Evolutionary conservation across 2,329 filamentous ascomycete species (phyloP).

Genomic region (Truncatella angustata): DNA sequence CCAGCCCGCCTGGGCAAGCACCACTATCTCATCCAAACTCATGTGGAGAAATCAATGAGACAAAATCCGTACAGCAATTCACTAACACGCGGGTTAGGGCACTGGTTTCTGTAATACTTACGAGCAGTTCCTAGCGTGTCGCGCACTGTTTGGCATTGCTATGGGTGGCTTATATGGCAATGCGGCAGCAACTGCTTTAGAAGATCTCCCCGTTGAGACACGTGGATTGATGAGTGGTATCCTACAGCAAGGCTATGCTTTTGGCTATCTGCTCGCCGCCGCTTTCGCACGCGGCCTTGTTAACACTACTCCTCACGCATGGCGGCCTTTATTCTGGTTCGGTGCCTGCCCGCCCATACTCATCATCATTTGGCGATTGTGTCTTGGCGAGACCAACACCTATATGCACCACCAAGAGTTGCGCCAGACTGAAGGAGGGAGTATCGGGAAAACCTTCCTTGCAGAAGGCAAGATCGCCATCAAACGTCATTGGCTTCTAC

Average conservation of each 20-base stretch:
- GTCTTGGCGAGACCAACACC: slow-evolving; percentile 74
- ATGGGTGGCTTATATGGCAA: slow-evolving; percentile 84
- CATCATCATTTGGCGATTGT: slow-evolving; percentile 76
- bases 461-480: slow-evolving; percentile 76
- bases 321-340: slow-evolving; percentile 89
- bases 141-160: slow-evolving; percentile 74
- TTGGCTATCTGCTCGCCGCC: slow-evolving; percentile 62
- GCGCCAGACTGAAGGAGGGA: slow-evolving; percentile 53
- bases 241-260: slow-evolving; percentile 70
- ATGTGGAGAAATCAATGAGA: too few relatives aligned
- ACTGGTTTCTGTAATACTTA: slow-evolving; percentile 71
- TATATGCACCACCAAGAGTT: slow-evolving; percentile 67
- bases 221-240: slow-evolving; percentile 75
- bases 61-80: too few relatives aligned
- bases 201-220: slow-evolving; percentile 67
- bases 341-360: slow-evolving; percentile 76
- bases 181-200: slow-evolving; percentile 74
- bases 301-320: slow-evolving; percentile 73
- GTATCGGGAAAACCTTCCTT: slow-evolving; percentile 66
- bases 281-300: slow-evolving; percentile 66
- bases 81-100: slow-evolving; percentile 31
- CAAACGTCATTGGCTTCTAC: slow-evolving; percentile 74
- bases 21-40: background rate
- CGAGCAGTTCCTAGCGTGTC: slow-evolving; percentile 69
- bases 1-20: slow-evolving; percentile 13